Conservation (phyloP, 2,329 filamentous ascomycete species). For the Colletotrichum horii region DNA sequence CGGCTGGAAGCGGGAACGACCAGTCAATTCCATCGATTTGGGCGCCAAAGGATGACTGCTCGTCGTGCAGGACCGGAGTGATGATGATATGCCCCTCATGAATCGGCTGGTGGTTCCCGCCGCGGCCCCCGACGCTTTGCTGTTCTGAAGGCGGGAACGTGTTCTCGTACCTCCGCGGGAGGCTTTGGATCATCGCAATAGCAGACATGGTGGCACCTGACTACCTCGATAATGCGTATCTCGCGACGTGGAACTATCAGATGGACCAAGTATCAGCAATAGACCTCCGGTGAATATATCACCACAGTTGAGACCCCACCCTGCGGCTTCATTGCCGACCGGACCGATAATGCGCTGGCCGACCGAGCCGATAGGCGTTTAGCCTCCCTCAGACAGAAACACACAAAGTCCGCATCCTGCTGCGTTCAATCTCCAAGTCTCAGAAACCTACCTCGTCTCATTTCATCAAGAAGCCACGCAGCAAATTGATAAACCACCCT, state of each 20-base stretch:
- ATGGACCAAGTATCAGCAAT: background rate
- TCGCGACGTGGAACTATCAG: background rate
- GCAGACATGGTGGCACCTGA: background rate
- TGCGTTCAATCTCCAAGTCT: background rate
- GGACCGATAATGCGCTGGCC: background rate
- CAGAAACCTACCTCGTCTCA: background rate
- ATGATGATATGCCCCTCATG: background rate
- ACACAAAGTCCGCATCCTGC: background rate
- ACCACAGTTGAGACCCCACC: background rate
- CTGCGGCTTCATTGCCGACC: background rate
- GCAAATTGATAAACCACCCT: background rate
- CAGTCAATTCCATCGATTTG: background rate
- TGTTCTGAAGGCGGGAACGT: background rate
- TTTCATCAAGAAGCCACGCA: background rate
- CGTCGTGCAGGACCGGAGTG: background rate
- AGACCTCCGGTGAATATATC: background rate
- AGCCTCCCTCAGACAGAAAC: background rate
- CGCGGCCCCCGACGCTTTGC: background rate
- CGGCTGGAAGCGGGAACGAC: background rate
- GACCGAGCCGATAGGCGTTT: background rate
- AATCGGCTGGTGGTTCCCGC: background rate
- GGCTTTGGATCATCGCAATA: background rate
- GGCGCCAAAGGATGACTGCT: background rate
- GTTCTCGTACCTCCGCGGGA: background rate
- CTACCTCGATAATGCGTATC: background rate